Evolutionary conservation across 225 moss, liverwort and hornwort genomes (phyloP).

Genomic region (Bryum argenteum): DNA sequence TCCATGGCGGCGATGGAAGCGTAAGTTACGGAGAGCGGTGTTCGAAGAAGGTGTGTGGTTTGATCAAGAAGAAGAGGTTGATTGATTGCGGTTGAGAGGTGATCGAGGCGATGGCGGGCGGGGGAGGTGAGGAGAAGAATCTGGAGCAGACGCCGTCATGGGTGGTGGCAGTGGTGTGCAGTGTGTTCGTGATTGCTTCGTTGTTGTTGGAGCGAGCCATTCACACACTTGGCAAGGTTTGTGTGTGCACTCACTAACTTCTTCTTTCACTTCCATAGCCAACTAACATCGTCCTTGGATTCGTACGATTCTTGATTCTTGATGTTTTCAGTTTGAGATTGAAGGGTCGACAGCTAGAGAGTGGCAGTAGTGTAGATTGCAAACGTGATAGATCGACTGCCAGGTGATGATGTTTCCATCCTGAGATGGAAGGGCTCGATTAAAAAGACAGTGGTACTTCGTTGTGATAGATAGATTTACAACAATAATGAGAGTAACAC

Average conservation of each 20-base stretch:
- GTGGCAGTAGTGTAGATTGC: too few relatives aligned
- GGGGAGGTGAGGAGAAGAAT: slow-evolving; percentile 22
- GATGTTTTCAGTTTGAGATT: not conserved
- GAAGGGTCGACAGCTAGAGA: too few relatives aligned
- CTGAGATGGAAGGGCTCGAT: too few relatives aligned
- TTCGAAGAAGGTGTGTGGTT: too few relatives aligned
- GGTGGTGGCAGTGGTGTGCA: slow-evolving; percentile 64
- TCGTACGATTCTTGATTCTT: not conserved
- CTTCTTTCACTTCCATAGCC: not conserved
- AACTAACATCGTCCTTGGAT: not conserved
- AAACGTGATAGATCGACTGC: too few relatives aligned
- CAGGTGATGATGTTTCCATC: not conserved
- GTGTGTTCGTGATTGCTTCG: slow-evolving; percentile 71
- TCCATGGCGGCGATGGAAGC: too few relatives aligned
- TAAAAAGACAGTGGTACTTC: too few relatives aligned
- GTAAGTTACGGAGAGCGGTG: too few relatives aligned
- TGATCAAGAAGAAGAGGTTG: too few relatives aligned
- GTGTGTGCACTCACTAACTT: not conserved
- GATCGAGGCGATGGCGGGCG: slow-evolving; percentile 38
- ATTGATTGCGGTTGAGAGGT: not conserved
- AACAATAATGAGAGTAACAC: too few relatives aligned
- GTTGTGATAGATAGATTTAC: too few relatives aligned
- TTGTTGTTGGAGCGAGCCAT: slow-evolving; percentile 69
- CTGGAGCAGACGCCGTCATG: slow-evolving; percentile 86
- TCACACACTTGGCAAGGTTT: slow-evolving; percentile 63